Conservation (phyloP, 768 basidiomycete genomes). For the Stropharia rugosoannulata region DNA sequence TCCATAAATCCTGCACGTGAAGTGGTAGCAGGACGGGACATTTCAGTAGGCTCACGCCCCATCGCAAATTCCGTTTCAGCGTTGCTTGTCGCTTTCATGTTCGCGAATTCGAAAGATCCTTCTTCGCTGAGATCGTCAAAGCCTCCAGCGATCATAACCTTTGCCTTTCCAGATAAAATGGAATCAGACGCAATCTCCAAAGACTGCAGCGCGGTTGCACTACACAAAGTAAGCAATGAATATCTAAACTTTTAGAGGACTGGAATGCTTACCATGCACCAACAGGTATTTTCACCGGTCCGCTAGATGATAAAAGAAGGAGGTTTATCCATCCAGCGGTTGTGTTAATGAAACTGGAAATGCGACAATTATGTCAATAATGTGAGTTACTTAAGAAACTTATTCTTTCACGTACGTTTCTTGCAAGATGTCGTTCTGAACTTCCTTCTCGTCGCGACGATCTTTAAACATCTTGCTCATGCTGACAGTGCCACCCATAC, state of each 20-base stretch:
- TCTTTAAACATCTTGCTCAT: conserved; percentile 99
- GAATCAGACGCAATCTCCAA: conserved; percentile 98
- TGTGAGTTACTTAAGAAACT: background rate
- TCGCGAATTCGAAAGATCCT: conserved; percentile 98
- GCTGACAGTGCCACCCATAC: conserved; percentile 95
- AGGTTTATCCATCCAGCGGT: conserved; percentile 98
- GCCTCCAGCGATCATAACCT: conserved; percentile 98
- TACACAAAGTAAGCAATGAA: conserved; percentile 24
- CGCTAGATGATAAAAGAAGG: conserved; percentile 91
- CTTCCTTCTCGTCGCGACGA: conserved; percentile 95
- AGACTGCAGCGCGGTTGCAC: conserved; percentile 96
- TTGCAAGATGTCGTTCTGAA: conserved; percentile 97
- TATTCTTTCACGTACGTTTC: conserved; percentile 72
- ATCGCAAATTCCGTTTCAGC: conserved; percentile 97
- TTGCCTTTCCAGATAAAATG: conserved; percentile 92
- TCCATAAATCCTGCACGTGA: conserved; percentile 99
- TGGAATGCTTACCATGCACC: conserved; percentile 80
- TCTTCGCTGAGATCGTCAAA: conserved; percentile 99
- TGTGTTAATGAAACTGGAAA: conserved; percentile 91
- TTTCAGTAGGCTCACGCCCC: conserved; percentile 98
- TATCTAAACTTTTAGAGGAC: conserved; percentile 1
- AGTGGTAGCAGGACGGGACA: conserved; percentile 96
- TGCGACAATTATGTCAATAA: conserved; percentile 2
- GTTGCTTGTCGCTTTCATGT: conserved; percentile 99
- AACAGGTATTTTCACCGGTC: conserved; percentile 98